These are phyloP conservation scores for Echinosophora koreensis DNA, from an alignment of 306 rosid species.

Conservation along the genomic window DNA sequence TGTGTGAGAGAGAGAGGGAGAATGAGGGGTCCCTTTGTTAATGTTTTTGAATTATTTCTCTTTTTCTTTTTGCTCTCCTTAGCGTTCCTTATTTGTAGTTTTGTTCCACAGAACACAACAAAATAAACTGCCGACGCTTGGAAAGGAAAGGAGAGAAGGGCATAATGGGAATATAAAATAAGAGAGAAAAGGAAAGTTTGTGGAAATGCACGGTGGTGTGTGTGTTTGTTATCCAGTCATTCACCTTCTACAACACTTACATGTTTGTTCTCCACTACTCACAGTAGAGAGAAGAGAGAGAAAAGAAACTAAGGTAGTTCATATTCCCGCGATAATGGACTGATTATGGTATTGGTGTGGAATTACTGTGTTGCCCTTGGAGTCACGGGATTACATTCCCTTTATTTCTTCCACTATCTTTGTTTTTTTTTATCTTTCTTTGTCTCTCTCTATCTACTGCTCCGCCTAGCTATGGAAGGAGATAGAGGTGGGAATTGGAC, in stretches of 20 bases:
- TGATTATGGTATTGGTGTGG: neutral
- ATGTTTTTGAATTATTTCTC: neutral
- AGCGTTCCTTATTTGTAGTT: slow-evolving; percentile 43
- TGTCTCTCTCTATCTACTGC: neutral
- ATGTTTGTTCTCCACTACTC: slow-evolving; percentile 42
- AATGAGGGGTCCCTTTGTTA: neutral
- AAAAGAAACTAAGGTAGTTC: neutral
- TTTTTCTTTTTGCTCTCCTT: neutral
- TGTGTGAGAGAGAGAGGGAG: neutral
- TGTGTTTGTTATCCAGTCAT: slow-evolving; percentile 9
- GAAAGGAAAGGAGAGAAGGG: slow-evolving; percentile 42
- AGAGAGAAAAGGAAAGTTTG: slow-evolving; percentile 30
- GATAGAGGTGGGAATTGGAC: slow-evolving; percentile 27
- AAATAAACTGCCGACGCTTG: slow-evolving; percentile 60
- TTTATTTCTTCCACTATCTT: slow-evolving; percentile 1
- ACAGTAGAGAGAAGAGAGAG: slow-evolving; percentile 36
- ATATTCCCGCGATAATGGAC: slow-evolving; percentile 45
- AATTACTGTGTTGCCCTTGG: slow-evolving; percentile 44
- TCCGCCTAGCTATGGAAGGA: slow-evolving; percentile 9
- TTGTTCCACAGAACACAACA: slow-evolving; percentile 54
- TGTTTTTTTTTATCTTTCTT: neutral
- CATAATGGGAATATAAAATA: slow-evolving; percentile 24
- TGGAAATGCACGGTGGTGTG: slow-evolving; percentile 51
- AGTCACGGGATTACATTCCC: slow-evolving; percentile 55
- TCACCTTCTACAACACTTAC: slow-evolving; percentile 31